phyloP scores from a whole-genome alignment of 148 eudicot species.

The Rhododendron molle region DNA sequence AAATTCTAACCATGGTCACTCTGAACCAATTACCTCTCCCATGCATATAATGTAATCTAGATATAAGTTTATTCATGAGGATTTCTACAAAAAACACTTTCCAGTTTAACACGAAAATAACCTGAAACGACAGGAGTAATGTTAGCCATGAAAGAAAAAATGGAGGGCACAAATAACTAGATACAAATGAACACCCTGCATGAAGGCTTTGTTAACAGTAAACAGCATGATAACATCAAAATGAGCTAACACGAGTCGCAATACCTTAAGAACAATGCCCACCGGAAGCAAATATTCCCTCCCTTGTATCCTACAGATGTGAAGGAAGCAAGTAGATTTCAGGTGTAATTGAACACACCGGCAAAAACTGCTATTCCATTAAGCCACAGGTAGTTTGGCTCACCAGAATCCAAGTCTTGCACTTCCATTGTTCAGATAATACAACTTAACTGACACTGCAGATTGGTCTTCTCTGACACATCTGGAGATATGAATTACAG shows the following conservation, averaged over 20 bases:
- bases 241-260: neutral
- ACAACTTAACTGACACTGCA: conserved; percentile 67
- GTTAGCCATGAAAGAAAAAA: neutral
- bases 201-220: neutral
- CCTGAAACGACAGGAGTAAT: neutral
- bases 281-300: conserved; percentile 87
- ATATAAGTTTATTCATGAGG: neutral
- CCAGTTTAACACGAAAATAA: neutral
- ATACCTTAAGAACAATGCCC: conserved; percentile 80
- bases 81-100: neutral
- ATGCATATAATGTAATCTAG: neutral
- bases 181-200: neutral
- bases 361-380: neutral
- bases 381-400: conserved; percentile 19
- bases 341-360: neutral
- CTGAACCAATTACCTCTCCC: neutral
- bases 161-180: neutral
- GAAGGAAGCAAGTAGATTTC: conserved; percentile 3
- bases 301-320: conserved; percentile 70
- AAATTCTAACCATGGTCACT: neutral
- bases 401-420: conserved; percentile 98
- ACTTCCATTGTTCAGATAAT: conserved; percentile 90
- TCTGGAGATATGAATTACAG: conserved; percentile 33
- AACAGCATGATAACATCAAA: conserved; percentile 13
- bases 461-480: conserved; percentile 92